Base-by-base conservation (phyloP, 805 yeast genomes). In the Babjeviella inositovora region DNA sequence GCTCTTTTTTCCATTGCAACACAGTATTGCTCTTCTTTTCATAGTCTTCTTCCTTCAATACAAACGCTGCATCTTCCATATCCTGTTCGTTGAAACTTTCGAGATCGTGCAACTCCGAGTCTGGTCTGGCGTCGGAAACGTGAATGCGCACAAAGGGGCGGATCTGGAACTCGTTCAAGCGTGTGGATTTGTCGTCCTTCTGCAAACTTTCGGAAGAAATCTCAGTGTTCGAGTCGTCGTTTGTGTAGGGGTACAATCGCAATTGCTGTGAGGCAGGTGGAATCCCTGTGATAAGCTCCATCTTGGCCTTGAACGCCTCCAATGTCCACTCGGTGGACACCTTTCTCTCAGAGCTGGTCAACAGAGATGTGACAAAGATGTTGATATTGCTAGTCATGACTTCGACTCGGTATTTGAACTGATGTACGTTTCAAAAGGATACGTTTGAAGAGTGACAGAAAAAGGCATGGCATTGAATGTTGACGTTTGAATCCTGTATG, bases 281-380 rank as follows among this genome's bases (percentile, higher is more conserved):
- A 14, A 81, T 63, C 3, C 94, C 94, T 0, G 93, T 77, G 29
- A 79, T 65, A 17, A 53, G 57, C 35, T 77, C 90, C 7, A 81
- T 43, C 27, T 64, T 57, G 18, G 44, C 32, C 31, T 67, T 62
- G 23, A 80, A 55, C 30, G 64, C 48, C 5, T 43, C 44, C 9
- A 77, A 25, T 1, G 65, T 43, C 85, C 87, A 77, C 18, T 53
- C 57, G 0, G 68, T 62, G 1, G 75, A 63, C 14, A 81, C 46
- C 19, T 77, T 47, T 25, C 85, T 48, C 38, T 76, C 85, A 3
- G 90, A 70, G 6, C 76, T 63, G 2, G 79, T 74, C 34, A 71
- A 47, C 13, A 56, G 57, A 3, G 90, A 74, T 1, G 81, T 70
- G 16, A 77, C 51, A 32, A 62, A 62, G 3, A 75, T 52, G 10